A percentile compares a stretch with the other conserved stretches of the same genome.
Conservation (phyloP, 345 rosid genomes). For the Pistacia atlantica region DNA sequence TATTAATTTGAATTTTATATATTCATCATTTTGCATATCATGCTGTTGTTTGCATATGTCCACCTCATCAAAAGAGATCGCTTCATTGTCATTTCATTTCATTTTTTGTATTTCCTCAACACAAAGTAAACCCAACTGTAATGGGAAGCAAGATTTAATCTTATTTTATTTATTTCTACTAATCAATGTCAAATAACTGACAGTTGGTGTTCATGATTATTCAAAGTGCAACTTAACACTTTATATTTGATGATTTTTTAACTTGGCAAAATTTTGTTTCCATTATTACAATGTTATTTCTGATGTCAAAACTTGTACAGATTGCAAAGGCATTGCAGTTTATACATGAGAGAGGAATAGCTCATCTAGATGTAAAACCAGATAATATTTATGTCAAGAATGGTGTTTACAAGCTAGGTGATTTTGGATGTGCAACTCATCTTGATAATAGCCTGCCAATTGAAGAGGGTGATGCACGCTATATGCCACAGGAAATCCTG, state of each 20-base stretch:
- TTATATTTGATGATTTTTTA: not conserved
- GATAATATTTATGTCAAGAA: slow-evolving; percentile 90
- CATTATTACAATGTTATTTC: not conserved
- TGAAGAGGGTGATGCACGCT: slow-evolving; percentile 98
- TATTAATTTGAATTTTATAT: not conserved
- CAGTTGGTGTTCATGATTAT: not conserved
- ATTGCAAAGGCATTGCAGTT: slow-evolving; percentile 79
- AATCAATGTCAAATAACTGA: not conserved
- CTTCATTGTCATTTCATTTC: not conserved
- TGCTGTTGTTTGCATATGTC: not conserved
- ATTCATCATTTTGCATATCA: not conserved
- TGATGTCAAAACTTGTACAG: slow-evolving; percentile 45
- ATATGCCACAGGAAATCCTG: slow-evolving; percentile 98
- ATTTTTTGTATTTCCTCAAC: not conserved
- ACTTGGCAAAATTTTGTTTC: not conserved
- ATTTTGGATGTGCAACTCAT: slow-evolving; percentile 94
- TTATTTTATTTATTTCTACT: not conserved
- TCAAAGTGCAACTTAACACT: no score
- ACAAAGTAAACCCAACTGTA: not conserved
- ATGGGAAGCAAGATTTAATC: not conserved
- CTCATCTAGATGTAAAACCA: slow-evolving; percentile 96
- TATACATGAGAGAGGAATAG: slow-evolving; percentile 81
- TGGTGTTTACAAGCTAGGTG: slow-evolving; percentile 85
- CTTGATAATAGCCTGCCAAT: slow-evolving; percentile 79
- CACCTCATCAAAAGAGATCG: not conserved